A percentile compares a stretch with the other conserved stretches of the same genome.
These are phyloP conservation scores for Lathyrus aphaca DNA, from an alignment of 306 rosid genomes.

Conservation along the genomic window DNA sequence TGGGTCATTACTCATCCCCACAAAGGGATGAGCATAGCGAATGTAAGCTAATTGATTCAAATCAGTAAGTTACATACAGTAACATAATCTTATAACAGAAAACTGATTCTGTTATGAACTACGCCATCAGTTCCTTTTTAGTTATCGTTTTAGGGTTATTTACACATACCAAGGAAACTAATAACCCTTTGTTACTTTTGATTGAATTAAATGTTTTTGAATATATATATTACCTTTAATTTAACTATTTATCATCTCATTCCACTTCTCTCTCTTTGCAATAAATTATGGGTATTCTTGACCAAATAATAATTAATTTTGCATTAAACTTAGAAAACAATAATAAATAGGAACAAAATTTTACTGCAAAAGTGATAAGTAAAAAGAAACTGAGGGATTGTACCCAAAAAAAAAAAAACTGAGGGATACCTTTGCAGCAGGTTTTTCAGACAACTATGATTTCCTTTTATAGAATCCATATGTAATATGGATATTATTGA, in stretches of 20 bases:
- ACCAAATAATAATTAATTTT: neutral
- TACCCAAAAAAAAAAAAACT: neutral
- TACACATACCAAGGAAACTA: neutral
- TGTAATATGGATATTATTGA: slow-evolving; percentile 54
- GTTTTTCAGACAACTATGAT: slow-evolving; percentile 81
- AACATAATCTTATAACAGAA: neutral
- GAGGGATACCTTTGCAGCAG: slow-evolving; percentile 78
- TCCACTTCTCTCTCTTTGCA: neutral
- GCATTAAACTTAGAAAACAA: neutral
- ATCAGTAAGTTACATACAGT: neutral
- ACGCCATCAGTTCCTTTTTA: neutral
- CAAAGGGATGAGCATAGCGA: neutral
- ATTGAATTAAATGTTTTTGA: neutral
- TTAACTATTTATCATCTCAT: neutral
- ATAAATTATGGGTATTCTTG: neutral
- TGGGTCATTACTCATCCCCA: too few species aligned
- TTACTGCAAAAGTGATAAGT: neutral
- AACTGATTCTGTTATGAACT: slow-evolving; percentile 1
- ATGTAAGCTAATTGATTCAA: neutral
- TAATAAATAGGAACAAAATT: neutral
- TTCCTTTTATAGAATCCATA: slow-evolving; percentile 98
- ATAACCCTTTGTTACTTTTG: neutral
- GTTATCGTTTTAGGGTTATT: neutral
- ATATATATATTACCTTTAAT: neutral
- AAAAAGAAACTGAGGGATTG: slow-evolving; percentile 17